These are phyloP conservation scores for Striga asiatica DNA, from an alignment of 257 asterid genomes.

Conservation along the genomic window DNA sequence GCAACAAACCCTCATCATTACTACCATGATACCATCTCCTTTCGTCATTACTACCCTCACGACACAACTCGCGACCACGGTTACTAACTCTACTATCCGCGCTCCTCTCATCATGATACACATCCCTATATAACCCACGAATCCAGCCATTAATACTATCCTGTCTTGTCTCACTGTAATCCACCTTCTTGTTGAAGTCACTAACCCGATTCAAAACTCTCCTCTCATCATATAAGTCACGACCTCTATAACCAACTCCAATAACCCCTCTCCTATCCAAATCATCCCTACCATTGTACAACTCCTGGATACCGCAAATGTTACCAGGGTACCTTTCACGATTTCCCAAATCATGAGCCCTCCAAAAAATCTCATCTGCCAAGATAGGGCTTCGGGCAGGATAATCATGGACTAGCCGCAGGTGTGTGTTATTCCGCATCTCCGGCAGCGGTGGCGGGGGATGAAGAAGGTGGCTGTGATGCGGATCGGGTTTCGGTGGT, in stretches of 20 bases:
- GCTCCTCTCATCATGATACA: slow-evolving; percentile 25
- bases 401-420: slow-evolving; percentile 14
- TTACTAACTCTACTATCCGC: slow-evolving; percentile 15
- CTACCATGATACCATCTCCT: slow-evolving; percentile 10
- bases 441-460: slow-evolving; percentile 19
- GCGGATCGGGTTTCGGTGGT: slow-evolving; percentile 22
- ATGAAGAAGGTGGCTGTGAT: slow-evolving; percentile 19
- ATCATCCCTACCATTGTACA: slow-evolving; percentile 11
- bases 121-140: slow-evolving; percentile 15
- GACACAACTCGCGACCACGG: background rate
- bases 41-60: slow-evolving; percentile 8
- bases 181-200: slow-evolving; percentile 21
- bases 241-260: slow-evolving; percentile 11
- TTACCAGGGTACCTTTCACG: slow-evolving; percentile 10
- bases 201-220: slow-evolving; percentile 12
- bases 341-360: slow-evolving; percentile 15
- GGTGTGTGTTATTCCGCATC: slow-evolving; percentile 11
- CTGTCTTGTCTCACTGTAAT: slow-evolving; percentile 26
- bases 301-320: slow-evolving; percentile 2
- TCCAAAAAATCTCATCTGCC: slow-evolving; percentile 6
- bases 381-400: slow-evolving; percentile 11
- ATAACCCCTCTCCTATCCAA: slow-evolving; percentile 8
- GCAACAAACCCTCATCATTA: slow-evolving; percentile 19
- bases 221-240: slow-evolving; percentile 12
- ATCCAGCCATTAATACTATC: slow-evolving; percentile 12